Evolutionary conservation across 2,329 filamentous ascomycete genomes (phyloP).

Genomic region (Bimuria novae-zelandiae): DNA sequence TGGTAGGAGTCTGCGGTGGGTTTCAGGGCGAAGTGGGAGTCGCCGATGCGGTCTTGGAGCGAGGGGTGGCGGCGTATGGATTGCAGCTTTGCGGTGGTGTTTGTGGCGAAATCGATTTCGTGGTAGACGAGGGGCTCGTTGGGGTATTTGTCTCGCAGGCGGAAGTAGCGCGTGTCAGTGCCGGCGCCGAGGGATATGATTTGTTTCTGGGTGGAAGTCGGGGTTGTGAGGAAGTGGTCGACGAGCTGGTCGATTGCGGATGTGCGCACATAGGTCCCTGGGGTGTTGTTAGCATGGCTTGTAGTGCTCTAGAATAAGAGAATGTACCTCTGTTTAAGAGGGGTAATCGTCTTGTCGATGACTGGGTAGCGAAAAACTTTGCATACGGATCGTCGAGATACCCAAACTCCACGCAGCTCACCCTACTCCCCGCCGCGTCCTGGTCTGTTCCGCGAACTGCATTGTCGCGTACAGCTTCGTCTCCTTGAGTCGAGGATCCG

Average conservation of each 20-base stretch:
- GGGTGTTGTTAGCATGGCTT: constrained; percentile 3
- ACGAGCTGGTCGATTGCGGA: constrained; percentile 80
- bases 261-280: constrained; percentile 92
- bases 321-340: constrained; percentile 86
- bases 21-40: constrained; percentile 23
- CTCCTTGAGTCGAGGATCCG: constrained; percentile 31
- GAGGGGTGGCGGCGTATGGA: constrained; percentile 42
- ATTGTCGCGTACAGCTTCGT: constrained; percentile 62
- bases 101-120: constrained; percentile 85
- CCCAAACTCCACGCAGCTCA: constrained; percentile 84
- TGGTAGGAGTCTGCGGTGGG: constrained; percentile 47
- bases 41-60: constrained; percentile 36
- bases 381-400: constrained; percentile 87
- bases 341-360: constrained; percentile 70
- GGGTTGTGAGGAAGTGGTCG: constrained; percentile 66
- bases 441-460: constrained; percentile 87
- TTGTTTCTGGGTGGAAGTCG: constrained; percentile 60
- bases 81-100: constrained; percentile 68
- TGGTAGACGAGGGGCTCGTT: constrained; percentile 71
- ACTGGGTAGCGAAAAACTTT: constrained; percentile 65
- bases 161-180: constrained; percentile 87
- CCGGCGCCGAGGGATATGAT: constrained; percentile 92
- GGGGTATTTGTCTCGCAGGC: constrained; percentile 62
- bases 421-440: constrained; percentile 84
- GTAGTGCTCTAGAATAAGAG: neutral